Evolutionary conservation across 2,329 filamentous ascomycete species (phyloP).

Genomic region (Dactylellina cionopaga): DNA sequence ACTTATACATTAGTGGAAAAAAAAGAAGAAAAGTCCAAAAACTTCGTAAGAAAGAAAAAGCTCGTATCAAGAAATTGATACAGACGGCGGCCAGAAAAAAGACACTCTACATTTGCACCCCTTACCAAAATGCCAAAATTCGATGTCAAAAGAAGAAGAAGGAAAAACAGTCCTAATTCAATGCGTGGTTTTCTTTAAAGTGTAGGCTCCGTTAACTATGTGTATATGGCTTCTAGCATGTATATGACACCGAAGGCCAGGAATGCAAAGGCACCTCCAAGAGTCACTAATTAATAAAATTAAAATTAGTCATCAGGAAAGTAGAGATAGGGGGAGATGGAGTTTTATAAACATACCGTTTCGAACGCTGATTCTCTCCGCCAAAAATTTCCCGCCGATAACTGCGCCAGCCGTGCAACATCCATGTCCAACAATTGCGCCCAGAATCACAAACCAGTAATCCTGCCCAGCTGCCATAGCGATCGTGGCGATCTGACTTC

Average conservation of each 20-base stretch:
- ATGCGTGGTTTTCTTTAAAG: constrained; percentile 4
- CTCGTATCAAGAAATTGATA: constrained; percentile 9
- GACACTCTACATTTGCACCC: constrained; percentile 32
- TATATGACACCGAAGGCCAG: constrained; percentile 92
- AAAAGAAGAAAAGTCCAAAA: constrained; percentile 10
- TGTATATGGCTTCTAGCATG: constrained; percentile 78
- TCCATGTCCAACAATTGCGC: constrained; percentile 84
- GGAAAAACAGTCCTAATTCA: constrained; percentile 15
- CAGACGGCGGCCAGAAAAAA: neutral
- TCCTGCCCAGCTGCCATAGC: constrained; percentile 98
- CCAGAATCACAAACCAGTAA: constrained; percentile 97
- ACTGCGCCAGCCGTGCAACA: constrained; percentile 92
- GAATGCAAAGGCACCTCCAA: constrained; percentile 91
- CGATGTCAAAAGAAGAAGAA: neutral
- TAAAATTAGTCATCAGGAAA: constrained; percentile 46
- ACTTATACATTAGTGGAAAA: constrained; percentile 49
- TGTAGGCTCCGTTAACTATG: constrained; percentile 15
- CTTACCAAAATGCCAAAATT: constrained; percentile 5
- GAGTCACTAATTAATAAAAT: constrained; percentile 69
- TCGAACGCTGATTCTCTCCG: constrained; percentile 91
- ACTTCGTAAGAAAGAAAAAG: neutral
- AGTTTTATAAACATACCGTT: constrained; percentile 76
- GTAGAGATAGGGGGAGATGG: neutral
- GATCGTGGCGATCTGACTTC: constrained; percentile 97
- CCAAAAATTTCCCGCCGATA: constrained; percentile 89